These are phyloP conservation scores for Cytospora paraplurivora DNA, from an alignment of 2,329 filamentous ascomycete genomes.

Conservation along the genomic window DNA sequence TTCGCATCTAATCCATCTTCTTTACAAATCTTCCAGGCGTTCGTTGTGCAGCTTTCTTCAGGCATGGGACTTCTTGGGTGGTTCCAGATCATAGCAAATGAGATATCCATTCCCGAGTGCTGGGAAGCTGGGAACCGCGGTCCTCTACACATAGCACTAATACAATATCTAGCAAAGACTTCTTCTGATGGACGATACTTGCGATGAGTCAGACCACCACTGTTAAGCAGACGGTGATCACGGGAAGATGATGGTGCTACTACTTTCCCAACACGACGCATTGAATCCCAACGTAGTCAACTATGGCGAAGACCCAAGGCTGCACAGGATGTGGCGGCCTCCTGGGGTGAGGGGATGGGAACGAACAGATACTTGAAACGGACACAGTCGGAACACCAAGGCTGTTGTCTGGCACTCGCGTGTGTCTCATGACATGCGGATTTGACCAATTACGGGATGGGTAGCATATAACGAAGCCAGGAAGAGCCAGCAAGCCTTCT, in stretches of 20 bases:
- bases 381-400: background rate
- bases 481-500: background rate
- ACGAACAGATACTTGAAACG: background rate
- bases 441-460: background rate
- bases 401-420: background rate
- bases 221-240: background rate
- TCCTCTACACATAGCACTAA: conserved; percentile 19
- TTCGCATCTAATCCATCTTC: background rate
- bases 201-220: background rate
- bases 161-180: background rate
- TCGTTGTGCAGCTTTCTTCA: conserved; percentile 7
- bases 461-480: background rate
- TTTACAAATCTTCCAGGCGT: conserved; percentile 5
- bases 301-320: background rate
- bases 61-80: conserved; percentile 6
- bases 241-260: background rate
- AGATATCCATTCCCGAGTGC: conserved; percentile 20
- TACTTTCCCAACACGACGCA: background rate
- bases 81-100: background rate
- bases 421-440: background rate
- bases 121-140: conserved; percentile 8
- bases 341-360: background rate
- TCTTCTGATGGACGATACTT: background rate
- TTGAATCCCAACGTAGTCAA: background rate
- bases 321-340: background rate